A percentile compares a stretch with the other conserved stretches of the same genome.
phyloP scores from a whole-genome alignment of 371 early-diverging fungal species.

The Mortierella sp. region DNA sequence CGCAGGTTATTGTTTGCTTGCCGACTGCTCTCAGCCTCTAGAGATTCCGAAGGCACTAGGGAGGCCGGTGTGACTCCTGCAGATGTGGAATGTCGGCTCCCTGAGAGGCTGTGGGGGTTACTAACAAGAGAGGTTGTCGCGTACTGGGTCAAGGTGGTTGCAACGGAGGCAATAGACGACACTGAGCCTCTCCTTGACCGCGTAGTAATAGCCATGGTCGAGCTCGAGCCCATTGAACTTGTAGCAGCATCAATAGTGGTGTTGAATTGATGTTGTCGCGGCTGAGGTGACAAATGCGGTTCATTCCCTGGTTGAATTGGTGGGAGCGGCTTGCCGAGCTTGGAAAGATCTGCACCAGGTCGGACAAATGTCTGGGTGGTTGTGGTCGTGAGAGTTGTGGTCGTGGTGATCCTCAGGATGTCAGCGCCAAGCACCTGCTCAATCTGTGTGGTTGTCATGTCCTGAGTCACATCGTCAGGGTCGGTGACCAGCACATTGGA shows the following conservation, averaged over 20 bases:
- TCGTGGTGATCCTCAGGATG: conserved; percentile 48
- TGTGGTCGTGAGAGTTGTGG: conserved; percentile 47
- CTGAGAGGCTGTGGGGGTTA: conserved; percentile 25
- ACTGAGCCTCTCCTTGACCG: conserved; percentile 49
- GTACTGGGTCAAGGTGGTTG: conserved; percentile 42
- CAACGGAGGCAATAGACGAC: conserved; percentile 48
- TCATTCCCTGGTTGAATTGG: conserved; percentile 28
- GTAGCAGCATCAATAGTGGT: conserved; percentile 31
- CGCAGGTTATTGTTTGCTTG: conserved; percentile 50
- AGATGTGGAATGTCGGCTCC: conserved; percentile 26
- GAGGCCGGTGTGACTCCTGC: conserved; percentile 5
- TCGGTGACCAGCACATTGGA: conserved; percentile 46
- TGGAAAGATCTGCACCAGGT: conserved; percentile 47
- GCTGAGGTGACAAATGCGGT: conserved; percentile 7
- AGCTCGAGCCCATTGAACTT: conserved; percentile 30
- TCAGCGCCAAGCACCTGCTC: conserved; percentile 50
- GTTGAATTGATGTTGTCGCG: conserved; percentile 15
- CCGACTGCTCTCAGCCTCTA: conserved; percentile 30
- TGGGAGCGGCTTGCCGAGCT: conserved; percentile 45
- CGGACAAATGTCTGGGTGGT: conserved; percentile 49
- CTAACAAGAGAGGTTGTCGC: conserved; percentile 46
- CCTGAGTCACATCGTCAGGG: conserved; percentile 48
- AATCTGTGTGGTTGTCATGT: conserved; percentile 50
- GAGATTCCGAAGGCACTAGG: conserved; percentile 22
- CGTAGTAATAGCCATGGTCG: conserved; percentile 36